These are phyloP conservation scores for Dianthus caryophyllus DNA, from an alignment of 148 eudicot genomes.

Conservation along the genomic window DNA sequence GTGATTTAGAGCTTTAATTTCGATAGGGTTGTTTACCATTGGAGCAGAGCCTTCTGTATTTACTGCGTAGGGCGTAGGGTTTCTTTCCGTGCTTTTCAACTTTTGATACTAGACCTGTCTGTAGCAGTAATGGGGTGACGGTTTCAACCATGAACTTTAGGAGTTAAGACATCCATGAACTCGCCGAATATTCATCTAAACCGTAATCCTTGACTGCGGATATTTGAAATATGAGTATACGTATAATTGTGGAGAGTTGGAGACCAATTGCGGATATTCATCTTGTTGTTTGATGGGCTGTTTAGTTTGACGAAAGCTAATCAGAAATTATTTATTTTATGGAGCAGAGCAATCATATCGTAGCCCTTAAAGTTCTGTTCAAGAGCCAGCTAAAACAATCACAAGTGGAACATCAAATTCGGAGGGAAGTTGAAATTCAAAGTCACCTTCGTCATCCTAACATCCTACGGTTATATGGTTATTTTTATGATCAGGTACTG, in stretches of 20 bases:
- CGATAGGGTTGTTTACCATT: not conserved
- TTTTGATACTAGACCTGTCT: not conserved
- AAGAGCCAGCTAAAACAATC: constrained; percentile 89
- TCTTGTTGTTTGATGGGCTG: not conserved
- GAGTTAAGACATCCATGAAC: not conserved
- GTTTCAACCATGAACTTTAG: not conserved
- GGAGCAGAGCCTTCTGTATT: not conserved
- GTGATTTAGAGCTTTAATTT: not conserved
- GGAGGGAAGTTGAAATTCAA: constrained; percentile 95
- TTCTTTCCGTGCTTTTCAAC: not conserved
- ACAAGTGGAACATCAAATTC: constrained; percentile 95
- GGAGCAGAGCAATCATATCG: constrained; percentile 87
- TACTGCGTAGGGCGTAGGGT: not conserved
- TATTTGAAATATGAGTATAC: too few species aligned
- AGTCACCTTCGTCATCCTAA: constrained; percentile 96
- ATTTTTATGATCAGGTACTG: constrained; percentile 91
- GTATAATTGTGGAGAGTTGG: too few species aligned
- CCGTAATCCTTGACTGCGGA: too few species aligned
- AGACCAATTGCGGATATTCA: too few species aligned
- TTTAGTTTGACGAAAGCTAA: not conserved
- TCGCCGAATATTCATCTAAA: too few species aligned
- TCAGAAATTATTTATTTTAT: not conserved
- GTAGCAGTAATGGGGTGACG: not conserved
- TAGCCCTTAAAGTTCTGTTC: constrained; percentile 86
- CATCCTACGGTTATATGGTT: constrained; percentile 84